Conservation (phyloP, 768 basidiomycete species). For the Glaciozyma antarctica region DNA sequence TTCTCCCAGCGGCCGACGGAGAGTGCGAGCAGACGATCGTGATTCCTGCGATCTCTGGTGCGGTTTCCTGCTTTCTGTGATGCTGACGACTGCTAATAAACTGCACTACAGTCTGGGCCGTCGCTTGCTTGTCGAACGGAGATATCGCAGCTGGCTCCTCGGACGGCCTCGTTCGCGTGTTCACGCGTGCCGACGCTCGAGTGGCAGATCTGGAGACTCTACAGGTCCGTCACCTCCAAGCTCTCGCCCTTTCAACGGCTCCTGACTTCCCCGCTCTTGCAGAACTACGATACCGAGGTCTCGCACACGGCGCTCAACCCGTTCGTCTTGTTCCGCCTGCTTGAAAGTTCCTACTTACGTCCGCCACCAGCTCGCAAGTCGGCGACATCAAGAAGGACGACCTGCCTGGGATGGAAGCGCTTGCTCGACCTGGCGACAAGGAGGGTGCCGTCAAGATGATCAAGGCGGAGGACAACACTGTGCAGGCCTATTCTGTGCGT, state of each 20-base stretch:
- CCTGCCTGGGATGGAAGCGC: constrained; percentile 73
- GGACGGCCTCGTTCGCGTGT: constrained; percentile 77
- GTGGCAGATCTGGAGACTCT: constrained; percentile 17
- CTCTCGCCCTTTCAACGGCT: too few species aligned
- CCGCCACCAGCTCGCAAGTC: constrained; percentile 53
- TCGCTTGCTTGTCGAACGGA: constrained; percentile 74
- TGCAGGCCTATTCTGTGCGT: constrained; percentile 82
- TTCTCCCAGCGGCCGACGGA: constrained; percentile 51
- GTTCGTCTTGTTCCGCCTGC: constrained; percentile 28
- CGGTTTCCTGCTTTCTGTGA: neutral
- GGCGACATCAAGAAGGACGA: constrained; percentile 90
- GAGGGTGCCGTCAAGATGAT: constrained; percentile 91
- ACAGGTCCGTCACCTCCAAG: neutral
- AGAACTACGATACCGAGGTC: constrained; percentile 59
- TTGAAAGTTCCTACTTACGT: neutral
- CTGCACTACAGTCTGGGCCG: constrained; percentile 62
- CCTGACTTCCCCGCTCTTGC: neutral
- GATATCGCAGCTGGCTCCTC: constrained; percentile 89
- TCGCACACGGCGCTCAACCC: constrained; percentile 69
- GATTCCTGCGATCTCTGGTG: constrained; percentile 78
- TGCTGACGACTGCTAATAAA: neutral
- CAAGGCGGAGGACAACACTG: constrained; percentile 55
- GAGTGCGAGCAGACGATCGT: constrained; percentile 79
- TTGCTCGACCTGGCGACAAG: constrained; percentile 74
- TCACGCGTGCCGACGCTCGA: constrained; percentile 45